Percentiles rank a stretch among this genome's conserved stretches.
phyloP scores from a whole-genome alignment of 352 stramenopile genomes.

The Globisporangium sylvaticum region DNA sequence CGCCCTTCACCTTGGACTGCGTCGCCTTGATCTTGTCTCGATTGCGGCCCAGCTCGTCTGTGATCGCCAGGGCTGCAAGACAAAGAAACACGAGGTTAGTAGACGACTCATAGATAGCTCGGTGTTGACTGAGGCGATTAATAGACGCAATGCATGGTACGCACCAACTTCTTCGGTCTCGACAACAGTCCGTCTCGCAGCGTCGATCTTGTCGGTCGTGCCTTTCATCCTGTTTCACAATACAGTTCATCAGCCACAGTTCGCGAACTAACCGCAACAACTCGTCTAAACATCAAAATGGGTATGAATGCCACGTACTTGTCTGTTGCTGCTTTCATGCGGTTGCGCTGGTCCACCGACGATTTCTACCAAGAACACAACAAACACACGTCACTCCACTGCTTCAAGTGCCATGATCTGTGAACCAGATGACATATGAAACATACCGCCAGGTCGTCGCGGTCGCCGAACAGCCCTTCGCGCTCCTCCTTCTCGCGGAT shows the following conservation, averaged over 20 bases:
- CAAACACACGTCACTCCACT: neutral
- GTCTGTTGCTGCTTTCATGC: conserved; percentile 76
- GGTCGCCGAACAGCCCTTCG: conserved; percentile 79
- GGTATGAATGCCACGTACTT: conserved; percentile 42
- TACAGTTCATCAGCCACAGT: neutral
- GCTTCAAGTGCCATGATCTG: neutral
- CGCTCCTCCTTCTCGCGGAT: conserved; percentile 83
- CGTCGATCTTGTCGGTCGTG: conserved; percentile 76
- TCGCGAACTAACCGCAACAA: neutral
- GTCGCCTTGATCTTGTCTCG: conserved; percentile 84
- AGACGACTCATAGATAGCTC: neutral
- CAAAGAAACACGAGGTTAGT: neutral
- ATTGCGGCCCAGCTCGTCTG: conserved; percentile 78
- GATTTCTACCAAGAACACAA: conserved; percentile 28
- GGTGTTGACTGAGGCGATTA: too few species aligned
- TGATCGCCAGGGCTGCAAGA: conserved; percentile 57
- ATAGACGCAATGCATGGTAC: conserved; percentile 10
- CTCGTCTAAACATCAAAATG: neutral
- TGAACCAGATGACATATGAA: neutral
- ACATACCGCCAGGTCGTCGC: conserved; percentile 53
- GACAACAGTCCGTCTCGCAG: conserved; percentile 71
- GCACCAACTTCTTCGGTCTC: conserved; percentile 86
- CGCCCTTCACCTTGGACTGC: conserved; percentile 77
- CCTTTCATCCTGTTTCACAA: conserved; percentile 65
- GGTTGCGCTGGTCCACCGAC: conserved; percentile 64